Conservation (phyloP, 306 rosid genomes). For the Pyrus pyrifolia region DNA sequence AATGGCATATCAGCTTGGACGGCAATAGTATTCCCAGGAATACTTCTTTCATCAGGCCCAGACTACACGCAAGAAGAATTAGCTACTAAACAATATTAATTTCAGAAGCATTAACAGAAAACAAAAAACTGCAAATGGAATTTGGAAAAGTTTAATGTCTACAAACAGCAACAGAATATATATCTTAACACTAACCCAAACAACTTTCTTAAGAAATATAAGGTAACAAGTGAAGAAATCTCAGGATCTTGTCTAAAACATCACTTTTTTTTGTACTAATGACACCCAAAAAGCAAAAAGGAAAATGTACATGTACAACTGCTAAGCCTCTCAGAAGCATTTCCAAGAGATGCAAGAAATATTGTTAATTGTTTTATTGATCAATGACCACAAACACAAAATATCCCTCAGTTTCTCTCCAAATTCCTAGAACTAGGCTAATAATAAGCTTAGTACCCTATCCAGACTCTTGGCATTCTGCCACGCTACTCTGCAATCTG, state of each 20-base stretch:
- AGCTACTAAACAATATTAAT: background rate
- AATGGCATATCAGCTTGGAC: slow-evolving; percentile 98
- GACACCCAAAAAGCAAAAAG: background rate
- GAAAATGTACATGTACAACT: background rate
- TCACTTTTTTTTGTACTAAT: background rate
- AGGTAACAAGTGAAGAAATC: background rate
- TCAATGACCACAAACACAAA: background rate
- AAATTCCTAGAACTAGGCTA: background rate
- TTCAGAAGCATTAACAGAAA: background rate
- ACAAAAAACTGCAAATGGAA: background rate
- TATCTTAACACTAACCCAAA: background rate
- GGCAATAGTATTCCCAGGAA: slow-evolving; percentile 93
- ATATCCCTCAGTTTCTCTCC: background rate
- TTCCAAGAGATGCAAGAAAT: background rate
- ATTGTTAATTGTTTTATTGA: background rate
- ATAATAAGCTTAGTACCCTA: background rate
- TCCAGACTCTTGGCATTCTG: background rate
- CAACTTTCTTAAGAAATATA: background rate
- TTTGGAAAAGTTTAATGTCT: background rate
- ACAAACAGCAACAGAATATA: background rate
- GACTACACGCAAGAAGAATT: slow-evolving; percentile 34
- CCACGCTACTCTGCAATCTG: background rate
- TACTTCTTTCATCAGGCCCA: slow-evolving; percentile 93
- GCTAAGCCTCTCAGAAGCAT: background rate
- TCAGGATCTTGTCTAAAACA: background rate